Conservation (phyloP, 768 basidiomycete genomes). For the Clitopilus hobsonii region DNA sequence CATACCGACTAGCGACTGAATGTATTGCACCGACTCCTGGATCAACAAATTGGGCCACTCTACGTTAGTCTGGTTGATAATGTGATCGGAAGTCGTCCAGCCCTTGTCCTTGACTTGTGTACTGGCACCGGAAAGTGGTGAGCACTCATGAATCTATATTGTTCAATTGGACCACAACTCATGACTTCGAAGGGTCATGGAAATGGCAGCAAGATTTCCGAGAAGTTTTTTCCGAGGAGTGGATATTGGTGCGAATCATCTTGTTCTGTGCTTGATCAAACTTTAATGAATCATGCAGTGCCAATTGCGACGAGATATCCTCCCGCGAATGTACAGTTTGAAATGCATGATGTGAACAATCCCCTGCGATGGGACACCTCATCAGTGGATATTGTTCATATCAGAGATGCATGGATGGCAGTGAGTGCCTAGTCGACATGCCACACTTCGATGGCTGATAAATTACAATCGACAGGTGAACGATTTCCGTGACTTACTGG, state of each 20-base stretch:
- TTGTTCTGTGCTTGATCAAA: slow-evolving; percentile 5
- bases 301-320: slow-evolving; percentile 69
- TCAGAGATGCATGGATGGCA: slow-evolving; percentile 53
- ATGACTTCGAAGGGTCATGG: slow-evolving; percentile 52
- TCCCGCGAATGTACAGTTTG: slow-evolving; percentile 56
- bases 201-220: slow-evolving; percentile 67
- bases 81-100: slow-evolving; percentile 30
- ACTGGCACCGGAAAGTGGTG: slow-evolving; percentile 75
- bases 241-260: slow-evolving; percentile 60
- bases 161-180: slow-evolving; percentile 2
- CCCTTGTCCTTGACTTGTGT: slow-evolving; percentile 66
- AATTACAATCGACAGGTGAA: slow-evolving; percentile 35
- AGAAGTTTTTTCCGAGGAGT: slow-evolving; percentile 63
- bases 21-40: slow-evolving; percentile 43
- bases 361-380: slow-evolving; percentile 44
- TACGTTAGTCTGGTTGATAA: slow-evolving; percentile 58
- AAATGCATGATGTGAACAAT: slow-evolving; percentile 58
- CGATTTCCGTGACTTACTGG: slow-evolving; percentile 47
- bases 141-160: slow-evolving; percentile 21
- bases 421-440: slow-evolving; percentile 32
- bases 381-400: slow-evolving; percentile 67
- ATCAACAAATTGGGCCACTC: slow-evolving; percentile 47
- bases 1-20: slow-evolving; percentile 43
- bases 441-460: neutral
- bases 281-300: slow-evolving; percentile 33